Percentiles rank a stretch among this genome's conserved stretches.
phyloP scores from a whole-genome alignment of 169 alveolate genomes.

The Eimeria maxima region DNA sequence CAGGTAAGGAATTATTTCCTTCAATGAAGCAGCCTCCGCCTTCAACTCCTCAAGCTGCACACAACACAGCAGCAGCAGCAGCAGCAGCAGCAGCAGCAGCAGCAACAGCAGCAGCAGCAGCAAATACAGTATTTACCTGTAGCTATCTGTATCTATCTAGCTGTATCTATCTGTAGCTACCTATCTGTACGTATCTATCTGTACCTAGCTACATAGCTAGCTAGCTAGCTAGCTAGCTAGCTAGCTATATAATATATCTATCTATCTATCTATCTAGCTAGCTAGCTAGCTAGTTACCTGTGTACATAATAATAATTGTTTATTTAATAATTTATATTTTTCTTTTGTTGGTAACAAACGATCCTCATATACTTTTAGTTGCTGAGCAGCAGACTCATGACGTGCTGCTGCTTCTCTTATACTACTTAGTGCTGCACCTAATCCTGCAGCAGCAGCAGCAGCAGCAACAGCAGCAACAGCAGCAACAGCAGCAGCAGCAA shows the following conservation, averaged over 20 bases:
- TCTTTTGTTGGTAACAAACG: neutral
- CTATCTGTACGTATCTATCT: no score
- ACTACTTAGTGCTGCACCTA: constrained; percentile 2
- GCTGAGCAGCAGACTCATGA: neutral
- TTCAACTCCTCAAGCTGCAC: constrained; percentile 5
- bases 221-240: neutral
- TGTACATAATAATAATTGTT: neutral
- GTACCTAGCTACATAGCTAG: no score
- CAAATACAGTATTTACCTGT: neutral
- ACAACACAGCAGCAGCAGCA: constrained; percentile 20
- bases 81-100: neutral
- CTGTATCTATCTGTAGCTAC: neutral
- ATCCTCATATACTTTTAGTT: neutral
- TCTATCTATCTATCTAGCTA: neutral
- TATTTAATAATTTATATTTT: neutral
- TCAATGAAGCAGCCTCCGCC: constrained; percentile 3
- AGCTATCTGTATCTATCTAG: neutral
- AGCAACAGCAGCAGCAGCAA: constrained; percentile 44
- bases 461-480: constrained; percentile 53
- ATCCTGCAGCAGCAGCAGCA: constrained; percentile 26
- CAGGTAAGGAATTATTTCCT: neutral
- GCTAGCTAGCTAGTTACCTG: constrained; percentile 26
- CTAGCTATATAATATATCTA: neutral
- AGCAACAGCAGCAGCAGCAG: no score
- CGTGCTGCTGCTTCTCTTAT: constrained; percentile 29